Evolutionary conservation across 2,329 filamentous ascomycete genomes (phyloP), one percentile per base, ranked within the genome.

Genomic region (Fusarium phyllophilum): DNA sequence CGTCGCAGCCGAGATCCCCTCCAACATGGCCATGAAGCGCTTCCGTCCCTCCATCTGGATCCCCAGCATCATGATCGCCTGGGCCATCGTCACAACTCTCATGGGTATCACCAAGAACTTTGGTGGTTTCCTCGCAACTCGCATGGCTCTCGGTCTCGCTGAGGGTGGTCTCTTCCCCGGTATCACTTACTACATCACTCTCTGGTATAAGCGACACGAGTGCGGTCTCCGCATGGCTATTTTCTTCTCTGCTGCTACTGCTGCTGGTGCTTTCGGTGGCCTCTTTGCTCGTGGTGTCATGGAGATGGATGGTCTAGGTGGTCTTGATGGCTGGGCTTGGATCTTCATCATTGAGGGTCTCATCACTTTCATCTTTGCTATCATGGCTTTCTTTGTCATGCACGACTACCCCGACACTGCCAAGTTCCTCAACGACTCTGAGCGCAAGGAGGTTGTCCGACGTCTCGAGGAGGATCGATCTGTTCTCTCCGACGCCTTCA

Each of bases 341-440:
- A 94, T 96, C 58, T 96, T 96, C 80, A 92, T 95, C 66, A 83
- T 94, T 8, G 91, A 93, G 79, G 88, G 88, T 36, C 66, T 88
- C 26, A 75, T 85, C 29, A 88, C 86, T 11, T 79, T 89, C 9
- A 4, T 85, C 38, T 82, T 88, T 46, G 79, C 86, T 45, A 70
- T 86, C 42, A 75, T 78, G 45, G 85, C 85, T 44, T 86, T 85
- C 75, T 88, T 85, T 79, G 82, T 84, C 51, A 88, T 92, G 77
- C 83, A 88, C 68, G 90, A 92, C 78, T 92, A 89, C 76, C 90
- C 90, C 9, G 82, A 80, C 20, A 84, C 80, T 18, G 86, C 86
- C 55, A 84, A 81, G 68, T 90, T 89, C 75, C 84, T 89, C 15
- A 82, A 78, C 13, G 63, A 79, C 8, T 73, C 77, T 26, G 87